phyloP scores from a whole-genome alignment of 352 stramenopile species.

The Phytophthora pluvialis region DNA sequence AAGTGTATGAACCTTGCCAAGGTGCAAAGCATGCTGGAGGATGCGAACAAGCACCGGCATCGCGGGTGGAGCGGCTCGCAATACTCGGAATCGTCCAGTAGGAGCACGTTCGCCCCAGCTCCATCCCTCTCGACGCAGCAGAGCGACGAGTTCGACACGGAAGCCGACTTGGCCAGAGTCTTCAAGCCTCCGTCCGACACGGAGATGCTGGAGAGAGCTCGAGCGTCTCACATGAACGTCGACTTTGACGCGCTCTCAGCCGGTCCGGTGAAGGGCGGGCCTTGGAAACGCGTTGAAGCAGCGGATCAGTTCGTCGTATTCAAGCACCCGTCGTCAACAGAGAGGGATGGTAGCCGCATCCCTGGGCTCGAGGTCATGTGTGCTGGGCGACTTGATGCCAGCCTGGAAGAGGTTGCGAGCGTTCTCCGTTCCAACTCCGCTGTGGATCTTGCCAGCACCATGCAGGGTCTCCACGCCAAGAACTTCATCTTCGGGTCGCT shows the following conservation, averaged over 20 bases:
- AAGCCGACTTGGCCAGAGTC: background rate
- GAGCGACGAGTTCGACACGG: constrained; percentile 4
- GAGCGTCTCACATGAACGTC: constrained; percentile 22
- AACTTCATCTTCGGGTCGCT: constrained; percentile 46
- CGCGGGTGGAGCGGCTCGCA: constrained; percentile 14
- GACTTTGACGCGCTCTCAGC: constrained; percentile 33
- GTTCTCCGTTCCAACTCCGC: constrained; percentile 25
- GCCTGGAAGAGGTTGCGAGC: constrained; percentile 38
- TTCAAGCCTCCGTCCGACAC: constrained; percentile 16
- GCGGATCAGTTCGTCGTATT: constrained; percentile 37
- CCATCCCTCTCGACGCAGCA: constrained; percentile 10
- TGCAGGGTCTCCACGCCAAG: constrained; percentile 44
- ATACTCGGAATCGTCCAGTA: constrained; percentile 2
- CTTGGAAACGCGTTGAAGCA: constrained; percentile 34
- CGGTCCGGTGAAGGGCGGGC: constrained; percentile 22
- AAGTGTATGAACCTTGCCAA: background rate
- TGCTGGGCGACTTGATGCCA: constrained; percentile 35
- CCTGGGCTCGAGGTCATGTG: constrained; percentile 41
- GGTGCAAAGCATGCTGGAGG: background rate
- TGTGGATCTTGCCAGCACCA: constrained; percentile 29
- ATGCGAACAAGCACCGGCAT: background rate
- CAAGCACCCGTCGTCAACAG: constrained; percentile 8
- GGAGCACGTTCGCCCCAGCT: constrained; percentile 1
- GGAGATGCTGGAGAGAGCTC: constrained; percentile 33
- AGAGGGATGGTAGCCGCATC: constrained; percentile 1